Base-by-base conservation (phyloP, 495 filamentous ascomycete genomes). In the Podospora fimiseda region DNA sequence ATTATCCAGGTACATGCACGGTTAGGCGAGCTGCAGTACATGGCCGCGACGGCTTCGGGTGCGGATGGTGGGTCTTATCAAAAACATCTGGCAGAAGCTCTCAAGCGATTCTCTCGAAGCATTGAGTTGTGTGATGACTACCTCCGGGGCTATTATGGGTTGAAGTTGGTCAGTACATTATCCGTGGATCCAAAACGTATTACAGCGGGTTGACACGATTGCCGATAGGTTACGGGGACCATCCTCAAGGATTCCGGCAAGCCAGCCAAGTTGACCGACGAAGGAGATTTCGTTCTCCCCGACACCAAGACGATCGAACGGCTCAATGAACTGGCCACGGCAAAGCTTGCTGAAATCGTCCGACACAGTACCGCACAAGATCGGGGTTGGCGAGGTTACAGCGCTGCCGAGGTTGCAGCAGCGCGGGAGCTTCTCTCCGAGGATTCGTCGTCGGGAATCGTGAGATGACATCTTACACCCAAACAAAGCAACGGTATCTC, bases 121-220 rank as follows among this genome's bases (percentile, higher is more conserved):
- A 80, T 97, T 52, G 93, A 98, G 71, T 80, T 98, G 23, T 96
- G 91, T 64, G 87, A 94, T 51, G 85, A 87, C 64, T 97, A 96
- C 67, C 66, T 97, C 51, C 82, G 93, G 51, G 93, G 92, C 1
- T 91, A 87, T 61, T 97, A 96, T 67, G 93, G 93, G 19, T 73
- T 98, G 51, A 87, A 86, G 62, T 61, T 94, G 67, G 88, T 94
- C 68, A 54, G 81, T 33, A n/a, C 18, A 24, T 30, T 16, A 11
- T 20, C n/a, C n/a, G n/a, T n/a, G n/a, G n/a, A n/a, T n/a, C n/a
- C n/a, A n/a, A n/a, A n/a, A n/a, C n/a, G n/a, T n/a, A n/a, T n/a
- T n/a, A n/a, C n/a, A n/a, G n/a, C n/a, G n/a, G n/a, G n/a, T n/a
- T n/a, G n/a, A 13, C 27, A 20, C 43, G 3, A 9, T 56, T 33